Conservation (phyloP, 495 filamentous ascomycete species). For the Elaphomyces granulatus region DNA sequence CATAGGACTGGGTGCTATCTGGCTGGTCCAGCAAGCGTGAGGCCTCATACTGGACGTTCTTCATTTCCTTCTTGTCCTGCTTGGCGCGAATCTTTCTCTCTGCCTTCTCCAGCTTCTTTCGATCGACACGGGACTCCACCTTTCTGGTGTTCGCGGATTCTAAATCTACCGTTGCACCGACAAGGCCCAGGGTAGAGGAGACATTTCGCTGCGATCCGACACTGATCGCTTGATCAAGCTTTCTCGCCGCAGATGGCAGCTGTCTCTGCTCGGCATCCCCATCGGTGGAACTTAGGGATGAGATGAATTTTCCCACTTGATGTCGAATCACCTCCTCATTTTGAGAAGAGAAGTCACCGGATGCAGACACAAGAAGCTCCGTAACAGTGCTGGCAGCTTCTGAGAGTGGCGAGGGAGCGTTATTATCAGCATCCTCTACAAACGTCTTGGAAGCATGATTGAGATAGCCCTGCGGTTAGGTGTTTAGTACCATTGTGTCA, state of each 20-base stretch:
- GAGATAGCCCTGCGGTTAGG: conserved; percentile 54
- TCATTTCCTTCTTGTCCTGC: conserved; percentile 96
- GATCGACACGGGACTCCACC: conserved; percentile 92
- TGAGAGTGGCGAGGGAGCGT: conserved; percentile 53
- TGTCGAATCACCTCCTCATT: conserved; percentile 65
- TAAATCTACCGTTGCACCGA: conserved; percentile 72
- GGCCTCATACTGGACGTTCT: conserved; percentile 94
- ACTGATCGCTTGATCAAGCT: conserved; percentile 88
- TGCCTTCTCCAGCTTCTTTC: conserved; percentile 98
- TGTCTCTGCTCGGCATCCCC: conserved; percentile 51
- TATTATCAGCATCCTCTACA: conserved; percentile 56
- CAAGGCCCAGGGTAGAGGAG: conserved; percentile 83
- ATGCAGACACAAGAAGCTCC: conserved; percentile 78
- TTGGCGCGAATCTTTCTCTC: conserved; percentile 97
- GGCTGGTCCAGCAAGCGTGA: conserved; percentile 76
- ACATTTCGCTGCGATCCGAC: conserved; percentile 89
- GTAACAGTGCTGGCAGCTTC: conserved; percentile 78
- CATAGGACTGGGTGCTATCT: conserved; percentile 80
- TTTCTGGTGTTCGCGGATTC: conserved; percentile 85
- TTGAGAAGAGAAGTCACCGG: conserved; percentile 55
- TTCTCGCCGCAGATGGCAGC: conserved; percentile 59
- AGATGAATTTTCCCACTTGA: conserved; percentile 83
- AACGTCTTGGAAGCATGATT: conserved; percentile 80
- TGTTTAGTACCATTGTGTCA: no score
- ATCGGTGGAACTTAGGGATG: conserved; percentile 58